phyloP scores from a whole-genome alignment of 495 filamentous ascomycete species.

The Neurospora pannonica region DNA sequence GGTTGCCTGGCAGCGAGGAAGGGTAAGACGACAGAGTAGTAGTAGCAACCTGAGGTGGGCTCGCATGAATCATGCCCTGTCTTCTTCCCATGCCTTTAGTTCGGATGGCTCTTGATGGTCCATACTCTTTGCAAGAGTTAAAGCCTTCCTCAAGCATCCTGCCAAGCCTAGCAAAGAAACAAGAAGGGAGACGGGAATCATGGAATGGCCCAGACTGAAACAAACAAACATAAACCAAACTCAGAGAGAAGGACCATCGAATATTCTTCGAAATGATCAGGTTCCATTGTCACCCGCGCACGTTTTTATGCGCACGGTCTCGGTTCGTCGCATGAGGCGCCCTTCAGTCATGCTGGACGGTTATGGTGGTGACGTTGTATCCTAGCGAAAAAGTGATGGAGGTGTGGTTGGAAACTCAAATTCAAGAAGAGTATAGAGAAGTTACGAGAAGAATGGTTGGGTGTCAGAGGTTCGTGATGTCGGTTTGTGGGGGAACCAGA shows the following conservation, averaged over 20 bases:
- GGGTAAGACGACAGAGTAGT: background rate
- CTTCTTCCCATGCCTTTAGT: background rate
- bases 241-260: background rate
- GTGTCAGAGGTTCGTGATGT: background rate
- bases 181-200: background rate
- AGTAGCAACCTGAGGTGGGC: background rate
- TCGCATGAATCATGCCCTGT: background rate
- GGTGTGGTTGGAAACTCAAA: background rate
- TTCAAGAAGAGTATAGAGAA: background rate
- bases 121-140: background rate
- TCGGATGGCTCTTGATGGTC: background rate
- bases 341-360: background rate
- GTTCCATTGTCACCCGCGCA: background rate
- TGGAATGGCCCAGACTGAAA: slow-evolving; percentile 1
- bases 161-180: slow-evolving; percentile 3
- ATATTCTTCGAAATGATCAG: background rate
- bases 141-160: slow-evolving; percentile 17
- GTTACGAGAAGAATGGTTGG: background rate
- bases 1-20: background rate
- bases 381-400: background rate
- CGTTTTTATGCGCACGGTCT: background rate
- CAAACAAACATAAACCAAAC: background rate
- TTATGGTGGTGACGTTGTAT: background rate
- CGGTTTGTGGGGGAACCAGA: background rate
- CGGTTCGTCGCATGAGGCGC: background rate